These are phyloP conservation scores for Phaffia tasmanica DNA, from an alignment of 768 basidiomycete genomes.

Conservation along the genomic window DNA sequence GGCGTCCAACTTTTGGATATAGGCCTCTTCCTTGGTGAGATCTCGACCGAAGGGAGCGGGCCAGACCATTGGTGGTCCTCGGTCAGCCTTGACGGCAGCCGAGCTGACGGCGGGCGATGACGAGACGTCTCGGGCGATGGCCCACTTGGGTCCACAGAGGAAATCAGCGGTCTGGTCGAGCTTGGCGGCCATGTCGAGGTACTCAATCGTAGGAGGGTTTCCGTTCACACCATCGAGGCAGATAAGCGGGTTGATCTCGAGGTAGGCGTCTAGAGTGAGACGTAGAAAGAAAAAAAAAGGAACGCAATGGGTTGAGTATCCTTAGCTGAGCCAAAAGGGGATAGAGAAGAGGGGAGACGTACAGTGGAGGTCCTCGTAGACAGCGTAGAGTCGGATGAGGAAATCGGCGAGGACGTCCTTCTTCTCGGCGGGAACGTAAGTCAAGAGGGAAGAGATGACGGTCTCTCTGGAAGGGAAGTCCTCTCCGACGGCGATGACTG, in stretches of 20 bases:
- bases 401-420: slow-evolving; percentile 91
- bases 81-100: slow-evolving; percentile 61
- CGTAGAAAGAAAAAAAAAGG: neutral
- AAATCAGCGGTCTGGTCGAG: slow-evolving; percentile 98
- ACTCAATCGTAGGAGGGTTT: slow-evolving; percentile 69
- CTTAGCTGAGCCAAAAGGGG: neutral
- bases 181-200: slow-evolving; percentile 99
- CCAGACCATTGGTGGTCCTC: slow-evolving; percentile 87
- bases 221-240: slow-evolving; percentile 69
- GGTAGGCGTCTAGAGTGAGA: slow-evolving; percentile 58
- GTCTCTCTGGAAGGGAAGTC: slow-evolving; percentile 69
- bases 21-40: slow-evolving; percentile 96
- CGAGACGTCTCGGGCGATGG: slow-evolving; percentile 80
- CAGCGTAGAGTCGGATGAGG: slow-evolving; percentile 84
- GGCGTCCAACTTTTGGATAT: slow-evolving; percentile 94
- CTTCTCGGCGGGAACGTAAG: slow-evolving; percentile 69
- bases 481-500: slow-evolving; percentile 21
- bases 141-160: slow-evolving; percentile 97
- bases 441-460: slow-evolving; percentile 64
- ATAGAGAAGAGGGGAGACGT: slow-evolving; percentile 18
- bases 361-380: slow-evolving; percentile 95
- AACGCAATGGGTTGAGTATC: neutral
- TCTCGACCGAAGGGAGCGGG: slow-evolving; percentile 89
- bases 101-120: slow-evolving; percentile 51
- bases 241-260: slow-evolving; percentile 98